These are phyloP conservation scores for Penicillium griseofulvum DNA, from an alignment of 2,329 filamentous ascomycete species.

Conservation along the genomic window DNA sequence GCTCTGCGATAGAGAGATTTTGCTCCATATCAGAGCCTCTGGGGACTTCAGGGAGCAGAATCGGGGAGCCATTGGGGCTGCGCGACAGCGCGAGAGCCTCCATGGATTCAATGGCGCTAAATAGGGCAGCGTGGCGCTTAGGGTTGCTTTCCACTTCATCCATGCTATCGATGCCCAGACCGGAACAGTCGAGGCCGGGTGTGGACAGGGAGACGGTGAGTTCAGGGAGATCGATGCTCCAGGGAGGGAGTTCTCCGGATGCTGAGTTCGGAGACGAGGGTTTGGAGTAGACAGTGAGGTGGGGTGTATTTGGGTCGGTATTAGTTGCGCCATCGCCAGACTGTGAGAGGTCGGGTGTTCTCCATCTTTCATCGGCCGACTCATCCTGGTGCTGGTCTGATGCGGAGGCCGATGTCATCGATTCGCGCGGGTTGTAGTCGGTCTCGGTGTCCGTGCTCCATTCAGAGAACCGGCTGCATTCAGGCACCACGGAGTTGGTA, in stretches of 20 bases:
- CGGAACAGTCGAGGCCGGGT: constrained; percentile 29
- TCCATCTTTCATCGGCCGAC: constrained; percentile 21
- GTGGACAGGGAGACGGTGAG: constrained; percentile 28
- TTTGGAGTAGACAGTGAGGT: constrained; percentile 33
- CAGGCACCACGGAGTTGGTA: constrained; percentile 25
- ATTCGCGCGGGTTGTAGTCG: constrained; percentile 33
- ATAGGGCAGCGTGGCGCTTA: constrained; percentile 39
- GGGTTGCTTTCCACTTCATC: constrained; percentile 36
- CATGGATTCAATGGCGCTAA: constrained; percentile 31
- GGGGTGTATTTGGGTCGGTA: constrained; percentile 39
- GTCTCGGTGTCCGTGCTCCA: constrained; percentile 42
- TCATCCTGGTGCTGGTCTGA: constrained; percentile 28
- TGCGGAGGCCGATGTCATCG: constrained; percentile 36
- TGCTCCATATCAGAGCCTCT: not conserved
- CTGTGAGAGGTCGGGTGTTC: constrained; percentile 23
- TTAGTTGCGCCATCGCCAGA: constrained; percentile 21
- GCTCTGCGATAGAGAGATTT: not conserved
- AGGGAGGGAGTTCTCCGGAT: constrained; percentile 25
- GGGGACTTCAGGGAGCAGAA: constrained; percentile 22
- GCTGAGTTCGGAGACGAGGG: constrained; percentile 30
- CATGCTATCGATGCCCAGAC: constrained; percentile 33
- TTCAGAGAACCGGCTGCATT: constrained; percentile 41
- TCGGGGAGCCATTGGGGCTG: constrained; percentile 25
- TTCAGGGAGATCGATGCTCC: constrained; percentile 25
- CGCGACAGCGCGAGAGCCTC: constrained; percentile 26